A percentile compares a stretch with the other conserved stretches of the same genome.
Evolutionary conservation across 352 stramenopile genomes (phyloP).

Genomic region (Phytophthora pseudosyringae): DNA sequence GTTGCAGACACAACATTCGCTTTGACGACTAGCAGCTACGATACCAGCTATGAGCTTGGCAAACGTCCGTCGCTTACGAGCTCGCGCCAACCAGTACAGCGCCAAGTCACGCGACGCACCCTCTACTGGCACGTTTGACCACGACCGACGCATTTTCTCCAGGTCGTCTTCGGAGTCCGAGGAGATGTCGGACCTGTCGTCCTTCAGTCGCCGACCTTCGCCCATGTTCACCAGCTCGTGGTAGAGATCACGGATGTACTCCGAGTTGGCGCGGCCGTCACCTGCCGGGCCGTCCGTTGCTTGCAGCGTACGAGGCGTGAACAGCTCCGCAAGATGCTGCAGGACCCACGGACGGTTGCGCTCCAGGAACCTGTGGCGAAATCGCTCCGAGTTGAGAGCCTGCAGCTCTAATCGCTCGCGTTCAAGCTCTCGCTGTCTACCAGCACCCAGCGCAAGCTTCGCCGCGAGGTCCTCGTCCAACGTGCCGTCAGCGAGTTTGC

Average conservation of each 20-base stretch:
- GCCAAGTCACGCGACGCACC: slow-evolving; percentile 89
- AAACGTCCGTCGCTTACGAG: slow-evolving; percentile 93
- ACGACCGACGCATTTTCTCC: slow-evolving; percentile 86
- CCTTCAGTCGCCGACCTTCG: slow-evolving; percentile 85
- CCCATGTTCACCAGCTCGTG: slow-evolving; percentile 95
- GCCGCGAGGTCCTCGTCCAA: slow-evolving; percentile 96
- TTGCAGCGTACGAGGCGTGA: slow-evolving; percentile 93
- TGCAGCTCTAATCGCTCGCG: slow-evolving; percentile 95
- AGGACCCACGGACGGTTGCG: slow-evolving; percentile 97
- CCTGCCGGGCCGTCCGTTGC: slow-evolving; percentile 40
- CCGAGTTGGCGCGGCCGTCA: slow-evolving; percentile 75
- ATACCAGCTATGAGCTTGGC: slow-evolving; percentile 88
- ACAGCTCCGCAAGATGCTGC: slow-evolving; percentile 95
- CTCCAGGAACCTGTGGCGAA: slow-evolving; percentile 97
- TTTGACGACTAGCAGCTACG: slow-evolving; percentile 81
- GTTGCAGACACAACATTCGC: slow-evolving; percentile 83
- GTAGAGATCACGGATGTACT: slow-evolving; percentile 97
- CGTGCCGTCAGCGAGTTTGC: slow-evolving; percentile 89
- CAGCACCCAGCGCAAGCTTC: slow-evolving; percentile 94
- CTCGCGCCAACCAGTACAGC: slow-evolving; percentile 93
- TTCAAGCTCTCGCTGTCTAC: slow-evolving; percentile 94
- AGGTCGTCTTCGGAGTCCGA: slow-evolving; percentile 93
- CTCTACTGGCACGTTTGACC: slow-evolving; percentile 84
- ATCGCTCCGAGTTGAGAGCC: slow-evolving; percentile 96
- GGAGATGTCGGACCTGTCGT: slow-evolving; percentile 93